Base-by-base conservation (phyloP, 177 flowering plant species). In the Telopea speciosissima region DNA sequence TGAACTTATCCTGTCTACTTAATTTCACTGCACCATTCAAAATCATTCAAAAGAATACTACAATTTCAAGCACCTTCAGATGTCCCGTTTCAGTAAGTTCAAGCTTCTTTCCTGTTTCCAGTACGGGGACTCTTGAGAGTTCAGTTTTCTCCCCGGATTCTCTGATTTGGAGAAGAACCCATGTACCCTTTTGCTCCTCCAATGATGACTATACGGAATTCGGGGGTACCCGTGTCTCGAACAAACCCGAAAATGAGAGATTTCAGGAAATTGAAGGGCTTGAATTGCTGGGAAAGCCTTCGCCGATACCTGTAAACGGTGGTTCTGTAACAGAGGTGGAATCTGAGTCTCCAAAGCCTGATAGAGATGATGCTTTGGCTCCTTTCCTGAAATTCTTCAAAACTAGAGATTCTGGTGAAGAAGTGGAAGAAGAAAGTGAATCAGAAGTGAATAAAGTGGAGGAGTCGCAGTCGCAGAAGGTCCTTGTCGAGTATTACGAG, bases 331-430 rank as follows among this genome's bases (percentile, higher is more conserved):
- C 76, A 36, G 85, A 83, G 67, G 67, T 52, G 8, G 87, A 63
- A 23, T 14, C 54, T 11, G 84, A 83, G 33, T 8, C 68, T 59
- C 64, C 24, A 26, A 77, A 83, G 24, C 67, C 68, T 0, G 81
- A 75, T 42, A 66, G 79, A 66, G 88, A 85, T 31, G 95, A 90
- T 76, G 88, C 82, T 0, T 79, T 95, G 73, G 90, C 82, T 40
- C 96, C 97, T 2, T 95, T 95, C 72, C 76, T 88, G 81, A 95
- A 88, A 87, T 88, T 89, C 63, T 91, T 90, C 70, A 92, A 80
- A 79, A 75, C 81, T 3, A 82, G 73, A 25, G 88, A 86, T 49
- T 70, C 82, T 8, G 70, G 56, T 13, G 82, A 77, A 13, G 82
- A 70, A 56, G 72, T 1, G 3, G 74, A 74, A 62, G 81, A 78